A percentile compares a stretch with the other conserved stretches of the same genome.
These are phyloP conservation scores for Aristolochia fimbriata DNA, from an alignment of 164 flowering plant genomes.

Conservation along the genomic window DNA sequence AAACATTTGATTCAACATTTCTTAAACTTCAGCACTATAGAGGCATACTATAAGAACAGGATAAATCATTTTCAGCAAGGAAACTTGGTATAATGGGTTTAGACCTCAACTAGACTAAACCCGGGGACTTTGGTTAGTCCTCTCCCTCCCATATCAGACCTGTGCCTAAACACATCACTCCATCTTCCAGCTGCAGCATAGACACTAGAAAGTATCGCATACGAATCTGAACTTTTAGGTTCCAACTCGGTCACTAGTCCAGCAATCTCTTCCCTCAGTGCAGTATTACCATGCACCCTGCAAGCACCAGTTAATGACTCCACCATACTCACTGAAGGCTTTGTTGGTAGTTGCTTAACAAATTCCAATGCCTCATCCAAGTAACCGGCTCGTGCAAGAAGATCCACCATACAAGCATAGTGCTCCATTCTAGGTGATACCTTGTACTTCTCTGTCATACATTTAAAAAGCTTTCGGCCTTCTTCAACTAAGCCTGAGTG, in stretches of 20 bases:
- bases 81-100: neutral
- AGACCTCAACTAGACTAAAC: conserved; percentile 20
- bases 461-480: conserved; percentile 25
- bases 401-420: conserved; percentile 54
- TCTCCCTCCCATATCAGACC: conserved; percentile 26
- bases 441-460: conserved; percentile 27
- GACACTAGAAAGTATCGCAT: conserved; percentile 33
- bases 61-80: neutral
- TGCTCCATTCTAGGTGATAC: conserved; percentile 36
- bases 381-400: conserved; percentile 45
- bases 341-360: conserved; percentile 26
- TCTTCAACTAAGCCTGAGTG: conserved; percentile 45
- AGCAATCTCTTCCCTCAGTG: conserved; percentile 32
- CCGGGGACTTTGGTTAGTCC: conserved; percentile 26
- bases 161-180: conserved; percentile 23
- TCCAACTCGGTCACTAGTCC: conserved; percentile 20
- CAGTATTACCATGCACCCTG: conserved; percentile 31
- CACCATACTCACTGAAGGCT: conserved; percentile 24
- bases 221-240: conserved; percentile 27
- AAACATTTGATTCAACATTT: no score
- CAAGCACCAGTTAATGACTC: conserved; percentile 55
- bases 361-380: conserved; percentile 40
- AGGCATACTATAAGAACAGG: neutral
- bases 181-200: conserved; percentile 40
- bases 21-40: no score